Evolutionary conservation across 768 basidiomycete genomes (phyloP).

Genomic region (Rhizopogon sp.): DNA sequence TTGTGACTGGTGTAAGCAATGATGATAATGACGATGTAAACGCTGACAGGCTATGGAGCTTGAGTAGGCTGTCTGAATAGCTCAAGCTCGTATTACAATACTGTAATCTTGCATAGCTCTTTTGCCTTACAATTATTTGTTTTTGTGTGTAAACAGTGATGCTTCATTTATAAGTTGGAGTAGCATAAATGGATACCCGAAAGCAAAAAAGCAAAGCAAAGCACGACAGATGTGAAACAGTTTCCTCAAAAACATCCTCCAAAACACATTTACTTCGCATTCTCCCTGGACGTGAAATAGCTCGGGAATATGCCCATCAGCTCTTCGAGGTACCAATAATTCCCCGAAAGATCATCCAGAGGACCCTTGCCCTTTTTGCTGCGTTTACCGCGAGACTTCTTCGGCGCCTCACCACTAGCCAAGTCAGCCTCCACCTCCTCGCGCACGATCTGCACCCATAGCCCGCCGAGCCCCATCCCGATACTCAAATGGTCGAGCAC

Average conservation of each 20-base stretch:
- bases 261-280: not conserved
- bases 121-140: too few species aligned
- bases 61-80: too few species aligned
- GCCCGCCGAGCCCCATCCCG: constrained; percentile 47
- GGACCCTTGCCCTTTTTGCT: constrained; percentile 23
- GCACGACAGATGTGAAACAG: not conserved
- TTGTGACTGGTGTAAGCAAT: too few species aligned
- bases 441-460: constrained; percentile 65
- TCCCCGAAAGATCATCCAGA: constrained; percentile 17
- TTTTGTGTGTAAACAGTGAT: too few species aligned
- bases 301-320: constrained; percentile 49
- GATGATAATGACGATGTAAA: too few species aligned
- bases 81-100: too few species aligned
- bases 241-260: not conserved
- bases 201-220: not conserved
- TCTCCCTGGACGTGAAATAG: constrained; percentile 33
- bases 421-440: constrained; percentile 10
- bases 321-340: constrained; percentile 60
- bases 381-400: not conserved
- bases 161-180: too few species aligned
- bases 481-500: constrained; percentile 34
- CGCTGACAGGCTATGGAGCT: too few species aligned
- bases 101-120: too few species aligned
- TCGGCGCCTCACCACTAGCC: constrained; percentile 3
- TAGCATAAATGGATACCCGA: not conserved